Percentiles rank a stretch among this genome's conserved stretches.
phyloP scores from a whole-genome alignment of 352 stramenopile genomes.

The Globisporangium irregulare region DNA sequence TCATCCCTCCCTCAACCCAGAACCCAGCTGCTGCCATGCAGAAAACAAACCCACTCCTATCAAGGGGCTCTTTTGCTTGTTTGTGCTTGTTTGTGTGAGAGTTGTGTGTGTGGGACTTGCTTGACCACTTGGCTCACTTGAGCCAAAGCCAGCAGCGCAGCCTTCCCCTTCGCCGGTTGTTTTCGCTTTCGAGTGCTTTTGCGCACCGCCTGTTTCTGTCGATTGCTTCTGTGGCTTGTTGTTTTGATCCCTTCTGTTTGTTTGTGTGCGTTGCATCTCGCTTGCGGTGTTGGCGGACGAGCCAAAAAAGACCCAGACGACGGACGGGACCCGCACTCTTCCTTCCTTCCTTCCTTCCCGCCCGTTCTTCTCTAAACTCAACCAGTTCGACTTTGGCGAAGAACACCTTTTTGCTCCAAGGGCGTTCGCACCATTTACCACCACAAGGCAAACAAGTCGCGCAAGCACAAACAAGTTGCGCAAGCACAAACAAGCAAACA shows the following conservation, averaged over 20 bases:
- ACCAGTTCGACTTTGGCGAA: slow-evolving; percentile 30
- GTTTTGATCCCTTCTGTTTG: slow-evolving; percentile 7
- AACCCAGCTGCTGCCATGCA: slow-evolving; percentile 9
- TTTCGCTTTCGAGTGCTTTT: neutral
- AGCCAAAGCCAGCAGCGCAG: slow-evolving; percentile 3
- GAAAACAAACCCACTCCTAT: slow-evolving; percentile 8
- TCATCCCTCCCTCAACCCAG: slow-evolving; percentile 5
- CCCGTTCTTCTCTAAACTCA: slow-evolving; percentile 3
- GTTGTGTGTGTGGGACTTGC: neutral
- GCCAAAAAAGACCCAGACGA: neutral
- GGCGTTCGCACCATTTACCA: slow-evolving; percentile 21
- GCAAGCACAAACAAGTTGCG: neutral
- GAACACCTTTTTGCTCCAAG: slow-evolving; percentile 14
- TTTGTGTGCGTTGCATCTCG: neutral
- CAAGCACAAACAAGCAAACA: slow-evolving; percentile 1
- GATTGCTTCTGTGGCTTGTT: slow-evolving; percentile 1
- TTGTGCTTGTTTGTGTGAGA: neutral
- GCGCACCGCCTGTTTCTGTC: slow-evolving; percentile 8
- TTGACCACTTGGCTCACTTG: neutral
- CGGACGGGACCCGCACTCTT: neutral
- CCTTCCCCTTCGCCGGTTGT: slow-evolving; percentile 3
- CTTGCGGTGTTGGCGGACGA: slow-evolving; percentile 5
- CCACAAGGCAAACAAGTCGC: neutral
- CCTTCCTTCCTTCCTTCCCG: neutral
- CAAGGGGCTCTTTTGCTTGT: slow-evolving; percentile 10